Evolutionary conservation across 768 basidiomycete genomes (phyloP), one percentile per base, ranked within the genome.

Genomic region (Podaxis mareebaensis): DNA sequence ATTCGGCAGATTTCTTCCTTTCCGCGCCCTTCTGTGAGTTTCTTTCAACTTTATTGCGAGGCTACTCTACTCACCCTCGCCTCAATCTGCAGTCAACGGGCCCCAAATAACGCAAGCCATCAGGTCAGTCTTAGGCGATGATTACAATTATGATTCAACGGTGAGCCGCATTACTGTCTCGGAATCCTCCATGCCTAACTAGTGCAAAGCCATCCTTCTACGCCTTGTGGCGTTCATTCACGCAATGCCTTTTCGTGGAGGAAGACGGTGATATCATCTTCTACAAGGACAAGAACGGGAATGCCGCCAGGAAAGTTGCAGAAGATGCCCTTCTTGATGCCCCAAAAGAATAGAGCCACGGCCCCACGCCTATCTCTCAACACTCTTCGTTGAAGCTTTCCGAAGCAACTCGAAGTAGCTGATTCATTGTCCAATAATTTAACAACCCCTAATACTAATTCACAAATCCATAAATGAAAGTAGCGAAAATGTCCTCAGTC

Each of bases 61-160:
- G 46, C 26, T 12, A 38, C 3, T 48, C 53, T 22, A 39, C 36
- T 58, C 24, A 54, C 52, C 28, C 26, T 58, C 24, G 49, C 52
- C 28, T 10, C 20, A 33, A 22, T 13, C 72, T 69, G 68, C 56
- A 85, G 83, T 85, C 67, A 82, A 85, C 67, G 82, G 81, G 26
- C 83, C 84, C n/a, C 76, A 81, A 63, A 81, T 85, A 30, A 86
- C 85, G 3, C 73, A 78, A 55, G 75, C 75, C 2, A 75, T 86
- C 61, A 79, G 75, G 64, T 67, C 69, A 1, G 77, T 85, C 0
- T 72, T 86, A 49, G 76, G 77, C 46, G 83, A 81, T 7, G 74
- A 84, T 64, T 85, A 86, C 67, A 85, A 85, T 64, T 84, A 79
- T 64, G 84, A 85, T 65, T 82, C 84, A 3, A 85, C 84, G 36